Evolutionary conservation across 371 early-diverging fungal species (phyloP).

Genomic region (Mucor racemosus): DNA sequence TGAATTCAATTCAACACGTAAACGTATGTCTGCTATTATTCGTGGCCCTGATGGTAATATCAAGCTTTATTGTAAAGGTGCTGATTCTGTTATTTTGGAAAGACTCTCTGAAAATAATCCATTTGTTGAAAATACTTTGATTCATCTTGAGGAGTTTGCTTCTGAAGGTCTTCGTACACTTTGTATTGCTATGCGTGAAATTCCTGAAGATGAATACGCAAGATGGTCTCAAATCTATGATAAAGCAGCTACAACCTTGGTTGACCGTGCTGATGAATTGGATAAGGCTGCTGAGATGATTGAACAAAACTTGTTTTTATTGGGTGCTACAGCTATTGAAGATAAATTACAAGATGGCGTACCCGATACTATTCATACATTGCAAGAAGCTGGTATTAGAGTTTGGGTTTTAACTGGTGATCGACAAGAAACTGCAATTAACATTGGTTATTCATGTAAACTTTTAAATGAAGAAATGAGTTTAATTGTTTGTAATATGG

Average conservation of each 20-base stretch:
- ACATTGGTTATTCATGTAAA: slow-evolving; percentile 92
- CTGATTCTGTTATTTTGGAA: slow-evolving; percentile 98
- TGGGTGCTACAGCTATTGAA: slow-evolving; percentile 99
- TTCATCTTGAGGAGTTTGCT: slow-evolving; percentile 87
- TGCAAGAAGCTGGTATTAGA: slow-evolving; percentile 93
- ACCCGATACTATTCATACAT: slow-evolving; percentile 94
- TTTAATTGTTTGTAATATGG: slow-evolving; percentile 82
- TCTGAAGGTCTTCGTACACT: slow-evolving; percentile 93
- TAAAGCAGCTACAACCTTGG: slow-evolving; percentile 88
- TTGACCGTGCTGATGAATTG: slow-evolving; percentile 85
- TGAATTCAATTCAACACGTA: slow-evolving; percentile 97
- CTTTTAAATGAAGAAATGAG: slow-evolving; percentile 86
- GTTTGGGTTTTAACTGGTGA: slow-evolving; percentile 98
- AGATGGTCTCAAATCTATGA: slow-evolving; percentile 86
- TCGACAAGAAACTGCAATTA: slow-evolving; percentile 92
- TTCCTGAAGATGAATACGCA: slow-evolving; percentile 87
- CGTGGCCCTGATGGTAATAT: slow-evolving; percentile 90
- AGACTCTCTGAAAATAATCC: slow-evolving; percentile 78
- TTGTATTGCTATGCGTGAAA: slow-evolving; percentile 91
- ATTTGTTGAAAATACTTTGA: slow-evolving; percentile 78
- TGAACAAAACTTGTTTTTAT: slow-evolving; percentile 86
- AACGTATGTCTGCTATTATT: slow-evolving; percentile 96
- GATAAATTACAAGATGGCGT: slow-evolving; percentile 99
- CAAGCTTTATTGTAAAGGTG: slow-evolving; percentile 97
- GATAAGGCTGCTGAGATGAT: slow-evolving; percentile 94